A percentile compares a stretch with the other conserved stretches of the same genome.
phyloP scores from a whole-genome alignment of 306 rosid species.

The Cucurbita pepo region DNA sequence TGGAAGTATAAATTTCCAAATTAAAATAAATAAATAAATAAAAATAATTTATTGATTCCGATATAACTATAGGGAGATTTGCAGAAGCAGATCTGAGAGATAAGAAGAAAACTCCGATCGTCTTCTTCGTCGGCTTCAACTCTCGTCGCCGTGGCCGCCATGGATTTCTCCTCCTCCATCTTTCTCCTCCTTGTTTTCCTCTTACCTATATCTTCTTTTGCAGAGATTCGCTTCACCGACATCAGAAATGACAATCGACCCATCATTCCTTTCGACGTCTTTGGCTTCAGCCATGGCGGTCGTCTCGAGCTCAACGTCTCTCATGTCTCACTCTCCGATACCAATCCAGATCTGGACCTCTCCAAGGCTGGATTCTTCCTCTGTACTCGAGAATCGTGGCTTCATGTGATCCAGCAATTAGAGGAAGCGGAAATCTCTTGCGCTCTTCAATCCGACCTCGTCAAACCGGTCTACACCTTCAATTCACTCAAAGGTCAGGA shows the following conservation, averaged over 20 bases:
- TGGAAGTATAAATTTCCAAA: neutral
- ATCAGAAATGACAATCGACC: conserved; percentile 40
- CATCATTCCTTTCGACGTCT: conserved; percentile 58
- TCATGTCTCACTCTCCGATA: conserved; percentile 26
- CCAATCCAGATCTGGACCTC: conserved; percentile 34
- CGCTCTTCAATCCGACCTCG: conserved; percentile 48
- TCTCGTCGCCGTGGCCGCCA: conserved; percentile 11
- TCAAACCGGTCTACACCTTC: conserved; percentile 46
- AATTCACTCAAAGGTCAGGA: conserved; percentile 15
- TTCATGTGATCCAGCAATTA: conserved; percentile 57
- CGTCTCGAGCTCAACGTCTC: conserved; percentile 61
- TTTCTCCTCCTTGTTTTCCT: conserved; percentile 5
- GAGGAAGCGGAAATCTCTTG: conserved; percentile 50
- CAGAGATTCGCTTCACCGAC: conserved; percentile 54
- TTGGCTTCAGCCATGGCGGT: conserved; percentile 79
- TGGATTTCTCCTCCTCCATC: conserved; percentile 2
- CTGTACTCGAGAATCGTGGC: conserved; percentile 66
- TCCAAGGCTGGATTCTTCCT: conserved; percentile 70
- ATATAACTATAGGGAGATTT: neutral
- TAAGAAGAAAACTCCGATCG: neutral
- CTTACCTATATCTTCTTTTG: conserved; percentile 14
- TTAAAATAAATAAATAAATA: too few relatives aligned
- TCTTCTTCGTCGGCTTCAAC: neutral
- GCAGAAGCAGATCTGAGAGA: neutral
- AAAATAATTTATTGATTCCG: neutral